Conservation (phyloP, 306 rosid genomes). For the Begonia loranthoides region DNA sequence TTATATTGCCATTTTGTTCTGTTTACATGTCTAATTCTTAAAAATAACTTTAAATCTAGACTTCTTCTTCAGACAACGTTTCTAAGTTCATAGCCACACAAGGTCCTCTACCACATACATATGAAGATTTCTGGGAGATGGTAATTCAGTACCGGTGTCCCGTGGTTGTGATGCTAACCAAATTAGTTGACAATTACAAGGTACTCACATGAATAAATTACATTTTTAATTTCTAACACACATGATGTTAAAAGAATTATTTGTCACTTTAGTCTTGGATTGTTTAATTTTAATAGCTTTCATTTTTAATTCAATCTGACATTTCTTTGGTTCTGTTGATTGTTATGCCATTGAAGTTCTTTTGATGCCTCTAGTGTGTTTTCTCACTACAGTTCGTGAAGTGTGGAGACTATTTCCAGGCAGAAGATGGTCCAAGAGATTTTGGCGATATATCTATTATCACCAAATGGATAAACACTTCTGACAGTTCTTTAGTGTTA, state of each 20-base stretch:
- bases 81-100: conserved; percentile 86
- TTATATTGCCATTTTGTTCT: too few relatives aligned
- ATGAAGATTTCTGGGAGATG: conserved; percentile 98
- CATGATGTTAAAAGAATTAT: too few relatives aligned
- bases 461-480: conserved; percentile 53
- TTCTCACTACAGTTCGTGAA: conserved; percentile 34
- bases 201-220: conserved; percentile 23
- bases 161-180: conserved; percentile 79
- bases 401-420: conserved; percentile 88
- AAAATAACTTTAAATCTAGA: conserved; percentile 22
- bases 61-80: conserved; percentile 35
- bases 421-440: conserved; percentile 84
- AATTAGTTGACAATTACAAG: conserved; percentile 63
- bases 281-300: too few relatives aligned
- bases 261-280: too few relatives aligned
- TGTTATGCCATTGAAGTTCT: conserved; percentile 3
- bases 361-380: conserved; percentile 1
- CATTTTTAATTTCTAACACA: not conserved
- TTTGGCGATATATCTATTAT: conserved; percentile 54
- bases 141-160: conserved; percentile 66
- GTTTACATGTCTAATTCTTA: too few relatives aligned
- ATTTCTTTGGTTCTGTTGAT: conserved; percentile 1
- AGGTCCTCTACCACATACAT: conserved; percentile 89
- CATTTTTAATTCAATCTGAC: too few relatives aligned
- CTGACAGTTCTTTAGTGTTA: conserved; percentile 45